Evolutionary conservation across 1,284 basidiomycete genomes (phyloP).

Genomic region (Leccinum fallax): DNA sequence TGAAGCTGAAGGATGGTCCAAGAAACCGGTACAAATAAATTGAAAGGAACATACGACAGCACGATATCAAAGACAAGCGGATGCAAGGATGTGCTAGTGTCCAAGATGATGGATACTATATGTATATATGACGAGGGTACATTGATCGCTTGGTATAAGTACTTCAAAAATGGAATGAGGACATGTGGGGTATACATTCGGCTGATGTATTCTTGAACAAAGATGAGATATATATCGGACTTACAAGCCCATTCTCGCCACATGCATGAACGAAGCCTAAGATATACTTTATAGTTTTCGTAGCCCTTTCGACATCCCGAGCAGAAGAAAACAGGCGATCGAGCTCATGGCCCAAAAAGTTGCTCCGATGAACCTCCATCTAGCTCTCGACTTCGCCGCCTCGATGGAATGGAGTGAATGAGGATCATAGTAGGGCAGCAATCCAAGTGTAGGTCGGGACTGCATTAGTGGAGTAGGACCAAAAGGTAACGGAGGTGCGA

Average conservation of each 20-base stretch:
- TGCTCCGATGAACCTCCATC: constrained; percentile 47
- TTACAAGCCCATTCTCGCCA: neutral
- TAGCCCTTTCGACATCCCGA: constrained; percentile 14
- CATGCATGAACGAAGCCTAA: neutral
- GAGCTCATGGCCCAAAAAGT: constrained; percentile 44
- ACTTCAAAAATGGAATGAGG: neutral
- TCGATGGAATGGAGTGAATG: constrained; percentile 44
- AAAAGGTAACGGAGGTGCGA: constrained; percentile 25
- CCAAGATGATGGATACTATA: neutral
- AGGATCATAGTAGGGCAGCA: constrained; percentile 52
- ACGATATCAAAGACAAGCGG: constrained; percentile 1
- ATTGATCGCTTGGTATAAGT: neutral
- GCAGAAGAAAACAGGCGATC: constrained; percentile 28
- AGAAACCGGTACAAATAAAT: neutral
- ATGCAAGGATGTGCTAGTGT: neutral
- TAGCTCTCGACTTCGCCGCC: constrained; percentile 48
- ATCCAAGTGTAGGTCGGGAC: constrained; percentile 30
- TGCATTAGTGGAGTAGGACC: constrained; percentile 48
- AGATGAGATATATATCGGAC: neutral
- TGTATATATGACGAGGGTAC: neutral
- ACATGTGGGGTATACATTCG: neutral
- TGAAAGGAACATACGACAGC: constrained; percentile 7
- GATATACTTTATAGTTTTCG: constrained; percentile 7
- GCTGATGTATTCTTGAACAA: neutral
- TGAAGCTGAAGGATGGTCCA: neutral